phyloP scores from a whole-genome alignment of 2,329 filamentous ascomycete species.

The Drechslerella stenobrocha region DNA sequence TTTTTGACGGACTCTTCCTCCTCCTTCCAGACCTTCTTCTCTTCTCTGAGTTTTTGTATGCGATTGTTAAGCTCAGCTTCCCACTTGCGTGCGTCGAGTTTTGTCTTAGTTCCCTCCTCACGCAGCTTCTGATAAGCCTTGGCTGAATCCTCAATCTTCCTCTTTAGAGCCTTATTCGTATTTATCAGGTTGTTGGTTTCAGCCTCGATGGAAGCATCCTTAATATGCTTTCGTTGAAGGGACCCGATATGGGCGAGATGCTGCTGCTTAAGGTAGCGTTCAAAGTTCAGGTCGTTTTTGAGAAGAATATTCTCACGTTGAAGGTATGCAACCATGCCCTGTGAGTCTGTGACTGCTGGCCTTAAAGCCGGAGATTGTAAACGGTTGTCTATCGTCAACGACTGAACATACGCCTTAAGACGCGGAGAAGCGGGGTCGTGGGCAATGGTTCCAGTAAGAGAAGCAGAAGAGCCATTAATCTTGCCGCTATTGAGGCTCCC shows the following conservation, averaged over 20 bases:
- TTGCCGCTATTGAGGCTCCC: conserved; percentile 60
- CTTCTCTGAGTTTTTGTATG: conserved; percentile 68
- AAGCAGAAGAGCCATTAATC: conserved; percentile 34
- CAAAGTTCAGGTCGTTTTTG: conserved; percentile 79
- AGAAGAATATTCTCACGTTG: conserved; percentile 75
- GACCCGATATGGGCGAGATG: conserved; percentile 80
- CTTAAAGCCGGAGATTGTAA: conserved; percentile 53
- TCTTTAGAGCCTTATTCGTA: conserved; percentile 72
- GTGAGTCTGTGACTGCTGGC: conserved; percentile 53
- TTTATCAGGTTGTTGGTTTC: conserved; percentile 81
- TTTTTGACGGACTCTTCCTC: conserved; percentile 64
- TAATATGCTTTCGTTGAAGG: conserved; percentile 72
- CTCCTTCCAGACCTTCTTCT: conserved; percentile 67
- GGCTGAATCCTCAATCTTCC: conserved; percentile 72
- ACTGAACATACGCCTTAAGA: conserved; percentile 53
- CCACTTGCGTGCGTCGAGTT: conserved; percentile 75
- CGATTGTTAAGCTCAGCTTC: conserved; percentile 71
- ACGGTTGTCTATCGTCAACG: conserved; percentile 52
- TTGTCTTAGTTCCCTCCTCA: conserved; percentile 72
- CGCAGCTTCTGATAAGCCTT: conserved; percentile 70
- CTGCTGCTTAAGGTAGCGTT: conserved; percentile 80
- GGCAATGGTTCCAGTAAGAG: conserved; percentile 32
- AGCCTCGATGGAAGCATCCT: conserved; percentile 75
- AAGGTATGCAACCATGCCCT: conserved; percentile 61
- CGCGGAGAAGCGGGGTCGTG: conserved; percentile 52